Percentiles rank a stretch among this genome's conserved stretches.
phyloP scores from a whole-genome alignment of 75 land plant genomes.

The Picea glauca region DNA sequence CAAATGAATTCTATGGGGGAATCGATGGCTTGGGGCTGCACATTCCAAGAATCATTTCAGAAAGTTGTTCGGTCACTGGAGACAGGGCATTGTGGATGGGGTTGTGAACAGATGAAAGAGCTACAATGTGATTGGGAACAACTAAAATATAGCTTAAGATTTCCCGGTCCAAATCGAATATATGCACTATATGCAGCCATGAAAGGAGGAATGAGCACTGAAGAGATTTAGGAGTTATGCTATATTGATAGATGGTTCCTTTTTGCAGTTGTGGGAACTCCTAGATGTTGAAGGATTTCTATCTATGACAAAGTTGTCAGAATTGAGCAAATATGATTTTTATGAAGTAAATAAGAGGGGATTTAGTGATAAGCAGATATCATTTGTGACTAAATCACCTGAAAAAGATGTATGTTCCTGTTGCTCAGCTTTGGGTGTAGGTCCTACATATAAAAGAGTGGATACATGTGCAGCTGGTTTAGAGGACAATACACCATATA shows the following conservation, averaged over 20 bases:
- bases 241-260: constrained; percentile 96
- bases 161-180: constrained; percentile 89
- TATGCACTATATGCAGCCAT: constrained; percentile 93
- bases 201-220: constrained; percentile 90
- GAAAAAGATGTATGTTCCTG: constrained; percentile 71
- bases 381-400: constrained; percentile 65
- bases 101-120: constrained; percentile 83
- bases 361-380: constrained; percentile 95
- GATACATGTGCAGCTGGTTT: constrained; percentile 99
- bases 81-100: constrained; percentile 94
- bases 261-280: constrained; percentile 79
- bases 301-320: constrained; percentile 35
- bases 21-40: no score
- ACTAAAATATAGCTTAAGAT: constrained; percentile 83
- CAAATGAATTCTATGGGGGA: no score
- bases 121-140: constrained; percentile 90
- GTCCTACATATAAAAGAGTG: constrained; percentile 86
- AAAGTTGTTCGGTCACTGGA: no score
- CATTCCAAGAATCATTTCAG: no score
- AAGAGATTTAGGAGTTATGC: constrained; percentile 79
- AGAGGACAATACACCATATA: constrained; percentile 96
- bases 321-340: constrained; percentile 70
- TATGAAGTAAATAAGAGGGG: constrained; percentile 89
- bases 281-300: constrained; percentile 78
- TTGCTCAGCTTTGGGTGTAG: constrained; percentile 74